phyloP scores from a whole-genome alignment of 805 yeast genomes.

The Kodamaea leandrae region DNA sequence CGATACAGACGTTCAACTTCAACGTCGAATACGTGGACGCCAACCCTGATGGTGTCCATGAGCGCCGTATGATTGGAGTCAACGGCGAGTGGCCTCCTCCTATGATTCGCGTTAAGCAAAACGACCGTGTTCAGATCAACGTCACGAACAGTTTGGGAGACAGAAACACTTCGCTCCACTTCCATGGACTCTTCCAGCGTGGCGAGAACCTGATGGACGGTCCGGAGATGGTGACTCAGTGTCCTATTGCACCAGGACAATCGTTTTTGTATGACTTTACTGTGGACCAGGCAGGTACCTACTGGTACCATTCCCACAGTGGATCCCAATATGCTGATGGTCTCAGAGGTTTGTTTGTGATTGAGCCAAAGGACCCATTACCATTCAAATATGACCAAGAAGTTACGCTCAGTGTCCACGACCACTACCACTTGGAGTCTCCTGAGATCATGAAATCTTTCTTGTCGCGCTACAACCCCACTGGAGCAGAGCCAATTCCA shows the following conservation, averaged over 20 bases:
- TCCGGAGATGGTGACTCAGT: conserved; percentile 45
- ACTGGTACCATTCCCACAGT: conserved; percentile 79
- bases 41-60: conserved; percentile 56
- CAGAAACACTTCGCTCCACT: conserved; percentile 40
- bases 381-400: conserved; percentile 68
- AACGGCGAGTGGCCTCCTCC: conserved; percentile 50
- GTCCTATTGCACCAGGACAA: conserved; percentile 42
- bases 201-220: conserved; percentile 45
- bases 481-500: conserved; percentile 84
- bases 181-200: conserved; percentile 45
- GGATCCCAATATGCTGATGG: conserved; percentile 82
- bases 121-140: conserved; percentile 41
- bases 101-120: conserved; percentile 32
- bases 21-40: conserved; percentile 39
- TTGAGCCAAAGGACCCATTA: conserved; percentile 43
- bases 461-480: conserved; percentile 67
- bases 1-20: conserved; percentile 35
- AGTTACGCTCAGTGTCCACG: conserved; percentile 53
- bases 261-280: conserved; percentile 40
- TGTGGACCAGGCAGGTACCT: conserved; percentile 37
- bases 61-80: conserved; percentile 55
- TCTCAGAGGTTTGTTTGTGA: conserved; percentile 62
- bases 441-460: conserved; percentile 47
- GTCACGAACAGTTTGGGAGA: conserved; percentile 33
- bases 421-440: conserved; percentile 60